A percentile compares a stretch with the other conserved stretches of the same genome.
These are phyloP conservation scores for Pseudoturritis turrita DNA, from an alignment of 345 rosid genomes.

Conservation along the genomic window DNA sequence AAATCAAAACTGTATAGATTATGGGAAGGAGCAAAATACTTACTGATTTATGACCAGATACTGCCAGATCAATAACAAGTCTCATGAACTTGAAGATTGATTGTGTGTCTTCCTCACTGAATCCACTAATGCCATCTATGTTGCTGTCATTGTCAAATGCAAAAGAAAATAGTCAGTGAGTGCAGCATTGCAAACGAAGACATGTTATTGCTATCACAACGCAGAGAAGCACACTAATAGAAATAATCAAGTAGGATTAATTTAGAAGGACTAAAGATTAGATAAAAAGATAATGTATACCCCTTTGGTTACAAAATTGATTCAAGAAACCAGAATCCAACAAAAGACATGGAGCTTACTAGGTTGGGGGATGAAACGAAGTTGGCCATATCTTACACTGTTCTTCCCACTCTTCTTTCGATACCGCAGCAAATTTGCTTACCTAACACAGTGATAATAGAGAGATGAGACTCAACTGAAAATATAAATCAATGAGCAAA, in stretches of 20 bases:
- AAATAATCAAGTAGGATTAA: not conserved
- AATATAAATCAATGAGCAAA: not conserved
- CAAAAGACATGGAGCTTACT: slow-evolving; percentile 43
- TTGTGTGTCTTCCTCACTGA: slow-evolving; percentile 55
- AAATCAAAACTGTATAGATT: not conserved
- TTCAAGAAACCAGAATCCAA: not conserved
- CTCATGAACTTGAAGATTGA: slow-evolving; percentile 58
- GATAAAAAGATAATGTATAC: not conserved
- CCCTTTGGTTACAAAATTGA: not conserved
- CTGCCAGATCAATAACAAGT: slow-evolving; percentile 53
- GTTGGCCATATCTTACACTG: slow-evolving; percentile 96
- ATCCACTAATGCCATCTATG: slow-evolving; percentile 76
- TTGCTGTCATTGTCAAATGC: slow-evolving; percentile 41
- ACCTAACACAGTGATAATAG: slow-evolving; percentile 40
- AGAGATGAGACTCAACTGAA: not conserved
- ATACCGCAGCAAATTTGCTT: slow-evolving; percentile 59
- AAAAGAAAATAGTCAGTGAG: not conserved
- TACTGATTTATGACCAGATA: slow-evolving; percentile 53
- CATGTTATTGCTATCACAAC: not conserved
- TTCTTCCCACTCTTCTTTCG: slow-evolving; percentile 86
- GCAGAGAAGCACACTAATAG: not conserved
- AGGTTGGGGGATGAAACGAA: slow-evolving; percentile 87
- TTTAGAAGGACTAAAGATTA: not conserved
- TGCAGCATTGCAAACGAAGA: not conserved
- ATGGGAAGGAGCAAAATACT: not conserved